phyloP scores from a whole-genome alignment of 2,329 filamentous ascomycete species.

The Phaeosphaeria sp. region DNA sequence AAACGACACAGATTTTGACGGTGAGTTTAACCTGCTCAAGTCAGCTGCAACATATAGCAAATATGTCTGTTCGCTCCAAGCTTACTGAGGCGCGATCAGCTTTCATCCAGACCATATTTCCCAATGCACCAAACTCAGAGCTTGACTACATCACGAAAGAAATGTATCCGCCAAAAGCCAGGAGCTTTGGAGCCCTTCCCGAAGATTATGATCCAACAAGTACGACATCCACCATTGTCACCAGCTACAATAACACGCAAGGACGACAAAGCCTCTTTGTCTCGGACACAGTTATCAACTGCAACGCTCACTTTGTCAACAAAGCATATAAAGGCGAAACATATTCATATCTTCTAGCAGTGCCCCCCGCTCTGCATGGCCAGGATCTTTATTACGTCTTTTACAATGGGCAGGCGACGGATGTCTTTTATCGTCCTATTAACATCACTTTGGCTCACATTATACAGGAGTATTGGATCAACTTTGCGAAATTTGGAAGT shows the following conservation, averaged over 20 bases:
- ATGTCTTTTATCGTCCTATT: not conserved
- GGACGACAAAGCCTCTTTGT: not conserved
- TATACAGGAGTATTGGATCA: not conserved
- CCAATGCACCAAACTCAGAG: not conserved
- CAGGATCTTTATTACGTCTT: slow-evolving; percentile 9
- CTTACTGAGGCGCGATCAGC: not conserved
- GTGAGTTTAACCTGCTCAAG: not conserved
- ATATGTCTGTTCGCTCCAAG: too few species aligned
- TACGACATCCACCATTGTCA: not conserved
- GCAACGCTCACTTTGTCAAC: not conserved
- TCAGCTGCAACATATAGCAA: too few species aligned
- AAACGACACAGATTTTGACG: not conserved
- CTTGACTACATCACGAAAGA: not conserved
- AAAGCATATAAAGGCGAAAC: not conserved
- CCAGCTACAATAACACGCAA: not conserved
- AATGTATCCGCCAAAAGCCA: not conserved
- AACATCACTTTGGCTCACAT: not conserved
- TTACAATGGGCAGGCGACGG: slow-evolving; percentile 4
- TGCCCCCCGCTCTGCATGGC: slow-evolving; percentile 11
- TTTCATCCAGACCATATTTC: not conserved
- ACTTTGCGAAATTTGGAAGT: not conserved
- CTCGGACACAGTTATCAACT: not conserved
- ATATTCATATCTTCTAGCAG: slow-evolving; percentile 13
- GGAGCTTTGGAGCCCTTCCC: not conserved
- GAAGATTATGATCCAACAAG: not conserved